Evolutionary conservation across 495 filamentous ascomycete species (phyloP), one percentile per base, ranked within the genome.

Genomic region (Daldinia bambusicola): DNA sequence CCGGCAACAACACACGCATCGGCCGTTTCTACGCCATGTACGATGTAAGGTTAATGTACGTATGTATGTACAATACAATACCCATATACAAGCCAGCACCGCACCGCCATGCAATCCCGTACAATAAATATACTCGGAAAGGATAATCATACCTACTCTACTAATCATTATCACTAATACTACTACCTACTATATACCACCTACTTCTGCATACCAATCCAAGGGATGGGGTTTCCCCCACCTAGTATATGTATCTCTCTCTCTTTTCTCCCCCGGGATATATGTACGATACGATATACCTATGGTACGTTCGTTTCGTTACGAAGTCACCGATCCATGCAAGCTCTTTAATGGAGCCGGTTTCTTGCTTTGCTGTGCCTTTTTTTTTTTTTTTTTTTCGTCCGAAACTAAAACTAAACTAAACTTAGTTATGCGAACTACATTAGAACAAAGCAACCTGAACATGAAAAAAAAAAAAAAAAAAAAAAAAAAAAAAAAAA

Each of bases 261-360:
- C 26, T 26, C 50, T 20, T 18, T n/a, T 40, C 12, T 56, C 57
- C 64, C 65, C 70, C 36, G 61, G 66, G 56, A 60, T 43, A 73
- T 62, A 73, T 62, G 45, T 64, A 53, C 43, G 20, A 12, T 51
- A 3, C 26, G 26, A 3, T 26, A 26, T 26, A n/a, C n/a, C n/a
- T n/a, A 51, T 12, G 50, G 50, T 53, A 32, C 50, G 48, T 58
- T 41, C 62, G 62, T 74, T 74, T 26, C 26, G 26, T 26, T 74
- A 70, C 71, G 71, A 74, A 63, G 26, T 56, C 67, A 74, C 70
- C 71, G 67, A 70, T 70, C 71, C 71, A 74, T 74, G 67, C 67
- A 70, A 41, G 48, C 22, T 63, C 50, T 65, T 69, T 61, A 60
- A 63, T 63, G 61, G 51, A 53, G 26, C 26, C 12, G 61, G 43